A percentile compares a stretch with the other conserved stretches of the same genome.
Evolutionary conservation across 139 green algal species (phyloP).

Genomic region (Klebsormidium nitens): DNA sequence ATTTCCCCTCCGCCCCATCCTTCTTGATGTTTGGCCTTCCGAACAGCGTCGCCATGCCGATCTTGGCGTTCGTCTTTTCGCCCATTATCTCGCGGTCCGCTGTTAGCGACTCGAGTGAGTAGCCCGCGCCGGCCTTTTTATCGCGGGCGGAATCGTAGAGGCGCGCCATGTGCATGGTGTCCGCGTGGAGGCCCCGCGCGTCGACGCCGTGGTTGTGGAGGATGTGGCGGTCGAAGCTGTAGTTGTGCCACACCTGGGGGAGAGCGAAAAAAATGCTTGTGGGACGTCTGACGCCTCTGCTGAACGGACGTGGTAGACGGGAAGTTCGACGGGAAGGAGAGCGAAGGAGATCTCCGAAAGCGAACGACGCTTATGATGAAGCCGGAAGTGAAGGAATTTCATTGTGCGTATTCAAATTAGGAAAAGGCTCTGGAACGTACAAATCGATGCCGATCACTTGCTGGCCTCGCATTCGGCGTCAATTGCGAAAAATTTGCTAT

Average conservation of each 20-base stretch:
- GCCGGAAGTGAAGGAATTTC: too few species aligned
- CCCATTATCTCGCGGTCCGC: slow-evolving; percentile 2
- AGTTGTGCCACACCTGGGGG: slow-evolving; percentile 99
- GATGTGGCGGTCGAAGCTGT: slow-evolving; percentile 95
- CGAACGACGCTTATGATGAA: too few species aligned
- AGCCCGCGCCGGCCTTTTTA: slow-evolving; percentile 6
- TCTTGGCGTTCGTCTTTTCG: slow-evolving; percentile 39
- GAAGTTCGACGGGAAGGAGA: too few species aligned
- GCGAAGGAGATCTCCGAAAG: too few species aligned
- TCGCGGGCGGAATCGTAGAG: slow-evolving; percentile 72
- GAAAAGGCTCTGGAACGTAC: background rate
- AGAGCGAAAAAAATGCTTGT: too few species aligned
- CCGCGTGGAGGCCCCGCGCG: slow-evolving; percentile 69
- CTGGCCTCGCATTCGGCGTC: too few species aligned
- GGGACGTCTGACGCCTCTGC: too few species aligned
- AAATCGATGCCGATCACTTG: background rate
- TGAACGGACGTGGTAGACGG: too few species aligned
- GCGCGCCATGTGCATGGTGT: slow-evolving; percentile 99
- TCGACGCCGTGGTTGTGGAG: slow-evolving; percentile 58
- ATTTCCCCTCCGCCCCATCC: slow-evolving; percentile 67
- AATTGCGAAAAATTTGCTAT: too few species aligned
- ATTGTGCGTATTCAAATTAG: too few species aligned
- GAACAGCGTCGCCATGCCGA: slow-evolving; percentile 91
- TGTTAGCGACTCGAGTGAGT: slow-evolving; percentile 31
- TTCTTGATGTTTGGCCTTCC: slow-evolving; percentile 63